Conservation (phyloP, 306 rosid genomes). For the Biancaea sappan region DNA sequence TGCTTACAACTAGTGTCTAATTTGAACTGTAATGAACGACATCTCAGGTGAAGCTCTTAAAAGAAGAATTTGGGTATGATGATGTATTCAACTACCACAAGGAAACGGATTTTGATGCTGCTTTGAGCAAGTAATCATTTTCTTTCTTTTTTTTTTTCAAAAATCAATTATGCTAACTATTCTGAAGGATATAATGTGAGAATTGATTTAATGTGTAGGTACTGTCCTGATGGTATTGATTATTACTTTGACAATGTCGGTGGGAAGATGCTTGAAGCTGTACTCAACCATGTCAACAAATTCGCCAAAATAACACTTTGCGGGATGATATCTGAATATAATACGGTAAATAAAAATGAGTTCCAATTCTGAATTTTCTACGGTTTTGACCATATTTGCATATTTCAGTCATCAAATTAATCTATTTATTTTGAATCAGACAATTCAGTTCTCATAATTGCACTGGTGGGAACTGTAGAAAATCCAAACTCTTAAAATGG, state of each 20-base stretch:
- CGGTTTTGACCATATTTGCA: too few species aligned
- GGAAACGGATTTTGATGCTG: conserved; percentile 57
- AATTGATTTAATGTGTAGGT: conserved; percentile 35
- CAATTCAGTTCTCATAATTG: too few species aligned
- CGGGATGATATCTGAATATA: conserved; percentile 70
- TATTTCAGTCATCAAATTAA: too few species aligned
- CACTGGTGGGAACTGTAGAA: too few species aligned
- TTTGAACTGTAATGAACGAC: background rate
- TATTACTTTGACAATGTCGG: conserved; percentile 72
- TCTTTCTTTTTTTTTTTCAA: too few species aligned
- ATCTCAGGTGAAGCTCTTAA: conserved; percentile 59
- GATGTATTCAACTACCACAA: conserved; percentile 67
- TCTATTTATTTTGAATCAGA: too few species aligned
- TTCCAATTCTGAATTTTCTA: too few species aligned
- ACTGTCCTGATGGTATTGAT: conserved; percentile 67
- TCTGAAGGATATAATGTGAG: background rate
- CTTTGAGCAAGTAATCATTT: conserved; percentile 51
- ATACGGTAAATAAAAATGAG: conserved; percentile 49
- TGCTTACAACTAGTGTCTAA: too few species aligned
- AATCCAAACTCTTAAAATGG: too few species aligned
- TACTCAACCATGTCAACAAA: conserved; percentile 63
- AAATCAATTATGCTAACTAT: background rate
- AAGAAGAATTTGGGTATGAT: conserved; percentile 72
- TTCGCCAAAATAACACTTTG: conserved; percentile 59
- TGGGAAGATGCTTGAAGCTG: conserved; percentile 74